Percentiles rank a stretch among this genome's conserved stretches.
phyloP scores from a whole-genome alignment of 2,329 filamentous ascomycete genomes.

The Myotisia sp. region DNA sequence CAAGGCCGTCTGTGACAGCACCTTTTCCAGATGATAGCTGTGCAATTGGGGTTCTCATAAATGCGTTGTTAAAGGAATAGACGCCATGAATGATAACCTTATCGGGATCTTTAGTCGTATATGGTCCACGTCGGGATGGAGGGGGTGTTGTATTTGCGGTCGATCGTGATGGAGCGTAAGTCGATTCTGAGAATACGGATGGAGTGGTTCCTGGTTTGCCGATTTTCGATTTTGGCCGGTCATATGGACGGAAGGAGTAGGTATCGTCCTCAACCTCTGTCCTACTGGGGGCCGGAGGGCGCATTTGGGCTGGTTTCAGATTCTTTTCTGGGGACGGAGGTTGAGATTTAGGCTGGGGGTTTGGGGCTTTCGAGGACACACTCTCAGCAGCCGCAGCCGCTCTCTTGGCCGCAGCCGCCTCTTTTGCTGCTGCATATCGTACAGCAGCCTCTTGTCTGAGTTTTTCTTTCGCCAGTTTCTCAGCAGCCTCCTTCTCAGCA shows the following conservation, averaged over 20 bases:
- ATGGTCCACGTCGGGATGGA: conserved; percentile 60
- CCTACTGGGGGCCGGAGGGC: conserved; percentile 17
- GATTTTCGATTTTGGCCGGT: conserved; percentile 46
- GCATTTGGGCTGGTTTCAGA: conserved; percentile 7
- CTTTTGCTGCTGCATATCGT: conserved; percentile 20
- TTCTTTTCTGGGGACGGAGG: conserved; percentile 30
- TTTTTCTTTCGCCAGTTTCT: conserved; percentile 13
- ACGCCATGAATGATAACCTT: conserved; percentile 94
- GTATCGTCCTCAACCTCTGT: conserved; percentile 46
- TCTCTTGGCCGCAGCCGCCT: conserved; percentile 23
- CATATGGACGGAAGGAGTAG: conserved; percentile 65
- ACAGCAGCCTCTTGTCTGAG: conserved; percentile 14
- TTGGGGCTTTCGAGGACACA: conserved; percentile 17
- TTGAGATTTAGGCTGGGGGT: conserved; percentile 16
- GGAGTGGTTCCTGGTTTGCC: conserved; percentile 39
- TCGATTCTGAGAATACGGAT: conserved; percentile 66
- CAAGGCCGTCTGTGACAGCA: conserved; percentile 77
- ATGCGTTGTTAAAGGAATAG: conserved; percentile 82
- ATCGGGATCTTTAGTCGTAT: conserved; percentile 77
- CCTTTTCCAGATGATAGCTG: conserved; percentile 75
- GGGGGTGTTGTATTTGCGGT: conserved; percentile 75
- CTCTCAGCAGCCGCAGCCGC: conserved; percentile 24
- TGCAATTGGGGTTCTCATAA: conserved; percentile 75
- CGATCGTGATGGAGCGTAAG: conserved; percentile 71
- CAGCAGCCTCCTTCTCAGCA: conserved; percentile 14